Evolutionary conservation across 345 rosid genomes (phyloP).

Genomic region (Eucalyptus urophylla): DNA sequence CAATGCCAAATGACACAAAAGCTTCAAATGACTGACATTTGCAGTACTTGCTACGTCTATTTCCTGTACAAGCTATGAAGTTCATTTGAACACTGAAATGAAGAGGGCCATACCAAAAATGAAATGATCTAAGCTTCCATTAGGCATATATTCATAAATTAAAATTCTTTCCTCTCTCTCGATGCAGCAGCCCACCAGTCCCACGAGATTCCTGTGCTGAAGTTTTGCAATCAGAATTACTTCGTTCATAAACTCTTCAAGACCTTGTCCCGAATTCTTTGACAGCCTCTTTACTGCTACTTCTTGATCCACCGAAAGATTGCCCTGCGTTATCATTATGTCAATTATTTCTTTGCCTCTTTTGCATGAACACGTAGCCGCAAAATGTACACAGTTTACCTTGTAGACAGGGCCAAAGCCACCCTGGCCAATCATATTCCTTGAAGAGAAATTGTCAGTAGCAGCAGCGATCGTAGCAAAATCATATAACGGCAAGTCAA

Average conservation of each 20-base stretch:
- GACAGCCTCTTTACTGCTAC: conserved; percentile 36
- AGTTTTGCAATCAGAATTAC: conserved; percentile 31
- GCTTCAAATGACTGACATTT: background rate
- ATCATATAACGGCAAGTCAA: conserved; percentile 20
- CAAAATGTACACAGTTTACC: background rate
- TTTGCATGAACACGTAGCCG: background rate
- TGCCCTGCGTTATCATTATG: conserved; percentile 12
- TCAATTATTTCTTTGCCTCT: background rate
- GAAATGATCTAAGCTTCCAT: conserved; percentile 23
- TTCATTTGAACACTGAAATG: background rate
- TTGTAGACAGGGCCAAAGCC: conserved; percentile 43
- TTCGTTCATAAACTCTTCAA: conserved; percentile 22
- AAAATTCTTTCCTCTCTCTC: conserved; percentile 17
- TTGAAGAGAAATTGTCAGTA: conserved; percentile 16
- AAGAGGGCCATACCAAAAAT: conserved; percentile 21
- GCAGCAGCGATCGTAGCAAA: conserved; percentile 26
- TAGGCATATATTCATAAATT: conserved; percentile 29
- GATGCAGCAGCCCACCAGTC: conserved; percentile 29
- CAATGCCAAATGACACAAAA: background rate
- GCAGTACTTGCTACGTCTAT: background rate
- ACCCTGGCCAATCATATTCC: conserved; percentile 36
- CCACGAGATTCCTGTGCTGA: conserved; percentile 49
- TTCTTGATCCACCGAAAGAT: conserved; percentile 21
- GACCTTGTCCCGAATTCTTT: conserved; percentile 23
- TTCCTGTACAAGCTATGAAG: background rate